Base-by-base conservation (phyloP, 1,284 basidiomycete species). In the Cryptococcus floricola region DNA sequence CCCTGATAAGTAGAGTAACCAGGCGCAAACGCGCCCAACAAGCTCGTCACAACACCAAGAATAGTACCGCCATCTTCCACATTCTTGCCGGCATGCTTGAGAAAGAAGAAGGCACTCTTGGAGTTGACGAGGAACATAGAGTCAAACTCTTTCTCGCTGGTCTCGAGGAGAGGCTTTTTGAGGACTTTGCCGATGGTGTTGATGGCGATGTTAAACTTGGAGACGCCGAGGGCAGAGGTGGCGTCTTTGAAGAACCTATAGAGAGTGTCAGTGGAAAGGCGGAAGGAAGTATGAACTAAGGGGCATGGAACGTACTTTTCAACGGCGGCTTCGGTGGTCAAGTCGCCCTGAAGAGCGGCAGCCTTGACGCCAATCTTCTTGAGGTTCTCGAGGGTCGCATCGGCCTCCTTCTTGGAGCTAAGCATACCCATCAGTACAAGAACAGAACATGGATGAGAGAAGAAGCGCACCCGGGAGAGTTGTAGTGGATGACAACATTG, bases 171-270 rank as follows among this genome's bases (percentile, higher is more conserved):
- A 9, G 58, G 58, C 57, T 66, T 66, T 60, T 66, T 66, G 51
- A 66, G 59, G 28, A 66, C 64, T 49, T 64, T 64, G 51, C 64
- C 64, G 53, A 66, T 58, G 7, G 62, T 66, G 56, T 66, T 64
- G 60, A 66, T 58, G 3, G 64, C 64, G 25, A 64, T 47, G 55
- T 66, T 38, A 31, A 46, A 37, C 41, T 61, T 65, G 27, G 51
- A 52, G 13, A 38, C 18, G 28, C 42, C 51, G 34, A 52, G 43
- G 28, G 41, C 41, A 19, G 43, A 44, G 25, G 38, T 4, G 12
- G 48, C 14, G 31, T 50, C 48, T 39, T 27, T 25, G 38, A 50
- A 50, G 16, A 50, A 34, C 14, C 48, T 50, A 23, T 18, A 18
- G 16, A n/a, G 12, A 6, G 48, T 38, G 38, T 14, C 13, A 37